Base-by-base conservation (phyloP, 495 filamentous ascomycete species). In the Viridothelium virens region DNA sequence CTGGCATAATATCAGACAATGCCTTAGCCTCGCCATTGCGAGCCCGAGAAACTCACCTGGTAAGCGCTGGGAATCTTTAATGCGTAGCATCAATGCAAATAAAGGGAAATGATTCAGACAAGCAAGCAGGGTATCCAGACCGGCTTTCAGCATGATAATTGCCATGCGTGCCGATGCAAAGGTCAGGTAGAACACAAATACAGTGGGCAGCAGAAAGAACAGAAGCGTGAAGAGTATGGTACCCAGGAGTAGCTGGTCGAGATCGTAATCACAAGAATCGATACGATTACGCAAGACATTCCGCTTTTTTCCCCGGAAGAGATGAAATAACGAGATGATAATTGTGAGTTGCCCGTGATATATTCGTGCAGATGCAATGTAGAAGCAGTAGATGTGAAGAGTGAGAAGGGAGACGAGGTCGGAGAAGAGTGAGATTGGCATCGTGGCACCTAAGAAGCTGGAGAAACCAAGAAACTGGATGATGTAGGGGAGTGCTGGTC, bases 331-430 rank as follows among this genome's bases (percentile, higher is more conserved):
- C 31, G 93, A 97, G 61, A 93, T 87, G 62, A 99, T 88, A 65
- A 97, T 97, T 36, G 87, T 96, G 41, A 97, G 85, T 73, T 99
- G 95, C 93, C 94, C 97, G 77, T 96, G 91, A 77, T 92, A 99
- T 65, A 99, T 97, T 9, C 93, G 87, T 3, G 94, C 94, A 3
- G 91, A 95, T 48, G 94, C 93, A 48, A 96, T 89, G 76, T 99
- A 99, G 77, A 97, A 99, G 47, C 88, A 93, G 79, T 96, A 96
- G 61, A 99, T 96, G 75, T 99, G 94, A 34, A 97, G 79, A 25
- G 95, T 97, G 63, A 97, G 82, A 50, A 96, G 84, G 2, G 91
- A 96, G 38, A 97, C 83, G 0, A 99, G 83, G 72, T 99, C 94
- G 0, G 94, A 99, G 75, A 96, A 94, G 2, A 99, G 81, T 2